A percentile compares a stretch with the other conserved stretches of the same genome.
Evolutionary conservation across 2,329 filamentous ascomycete species (phyloP).

Genomic region (Penicillium freii): DNA sequence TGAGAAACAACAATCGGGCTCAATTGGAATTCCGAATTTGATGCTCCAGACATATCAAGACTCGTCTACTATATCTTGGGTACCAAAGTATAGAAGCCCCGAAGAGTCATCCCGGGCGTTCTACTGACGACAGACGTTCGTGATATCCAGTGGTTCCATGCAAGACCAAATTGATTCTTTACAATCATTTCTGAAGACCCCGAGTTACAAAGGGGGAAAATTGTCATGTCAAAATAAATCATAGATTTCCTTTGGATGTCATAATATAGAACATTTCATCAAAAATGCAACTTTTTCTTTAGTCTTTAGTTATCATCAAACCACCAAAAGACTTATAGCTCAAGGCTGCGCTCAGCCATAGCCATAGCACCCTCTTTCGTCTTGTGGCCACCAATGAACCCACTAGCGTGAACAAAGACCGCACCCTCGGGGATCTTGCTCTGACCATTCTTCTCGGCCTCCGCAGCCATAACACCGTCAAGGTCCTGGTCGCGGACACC

Average conservation of each 20-base stretch:
- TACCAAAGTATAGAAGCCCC: neutral
- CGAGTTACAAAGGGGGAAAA: neutral
- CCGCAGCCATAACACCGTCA: constrained; percentile 55
- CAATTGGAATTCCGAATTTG: neutral
- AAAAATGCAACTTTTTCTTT: constrained; percentile 8
- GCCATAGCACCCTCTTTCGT: constrained; percentile 82
- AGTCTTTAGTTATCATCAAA: neutral
- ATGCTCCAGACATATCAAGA: neutral
- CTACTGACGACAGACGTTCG: neutral
- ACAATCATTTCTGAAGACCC: neutral
- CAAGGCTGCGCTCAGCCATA: constrained; percentile 63
- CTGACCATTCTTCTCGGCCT: constrained; percentile 40
- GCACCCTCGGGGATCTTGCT: constrained; percentile 54
- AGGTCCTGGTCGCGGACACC: constrained; percentile 85
- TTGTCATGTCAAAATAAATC: neutral
- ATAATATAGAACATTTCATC: neutral
- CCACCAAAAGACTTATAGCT: constrained; percentile 14
- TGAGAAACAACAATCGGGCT: neutral
- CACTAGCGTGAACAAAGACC: constrained; percentile 90
- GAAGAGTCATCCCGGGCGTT: neutral
- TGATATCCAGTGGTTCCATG: neutral
- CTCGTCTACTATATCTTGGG: neutral
- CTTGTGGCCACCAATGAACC: constrained; percentile 95
- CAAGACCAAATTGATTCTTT: neutral
- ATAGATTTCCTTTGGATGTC: neutral